Conservation (phyloP, 2,329 filamentous ascomycete species). For the Diplodia sapinea region DNA sequence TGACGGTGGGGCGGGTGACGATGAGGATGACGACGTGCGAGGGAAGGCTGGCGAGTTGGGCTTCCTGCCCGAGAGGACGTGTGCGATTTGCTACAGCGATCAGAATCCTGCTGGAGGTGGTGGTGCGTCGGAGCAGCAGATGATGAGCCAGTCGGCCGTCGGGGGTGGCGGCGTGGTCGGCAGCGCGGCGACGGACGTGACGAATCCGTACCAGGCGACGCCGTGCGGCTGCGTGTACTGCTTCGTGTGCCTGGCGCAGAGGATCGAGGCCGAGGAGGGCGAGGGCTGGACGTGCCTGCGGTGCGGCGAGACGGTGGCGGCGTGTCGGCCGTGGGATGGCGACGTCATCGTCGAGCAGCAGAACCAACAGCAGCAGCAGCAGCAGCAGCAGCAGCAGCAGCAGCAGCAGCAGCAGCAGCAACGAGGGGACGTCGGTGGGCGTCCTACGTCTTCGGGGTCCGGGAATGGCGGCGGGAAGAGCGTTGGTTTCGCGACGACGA, state of each 20-base stretch:
- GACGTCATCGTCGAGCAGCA: conserved; percentile 67
- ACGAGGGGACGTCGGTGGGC: conserved; percentile 35
- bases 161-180: conserved; percentile 74
- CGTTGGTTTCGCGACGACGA: conserved; percentile 40
- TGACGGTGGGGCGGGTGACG: conserved; percentile 42
- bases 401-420: not conserved
- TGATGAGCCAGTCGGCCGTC: conserved; percentile 59
- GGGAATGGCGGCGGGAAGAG: conserved; percentile 35
- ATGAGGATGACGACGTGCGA: conserved; percentile 47
- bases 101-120: conserved; percentile 74
- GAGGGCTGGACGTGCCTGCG: conserved; percentile 92
- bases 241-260: conserved; percentile 90
- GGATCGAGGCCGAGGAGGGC: conserved; percentile 89
- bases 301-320: conserved; percentile 81
- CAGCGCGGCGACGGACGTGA: conserved; percentile 89
- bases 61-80: conserved; percentile 91
- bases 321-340: conserved; percentile 89
- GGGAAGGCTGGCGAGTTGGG: conserved; percentile 73
- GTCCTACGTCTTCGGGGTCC: not conserved
- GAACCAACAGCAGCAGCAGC: conserved; percentile 31
- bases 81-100: conserved; percentile 95
- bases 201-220: conserved; percentile 91
- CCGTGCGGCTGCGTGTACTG: conserved; percentile 94
- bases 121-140: conserved; percentile 71
- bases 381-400: conserved; percentile 32